Conservation (phyloP, 2,329 filamentous ascomycete species). For the Podosphaera xanthii region DNA sequence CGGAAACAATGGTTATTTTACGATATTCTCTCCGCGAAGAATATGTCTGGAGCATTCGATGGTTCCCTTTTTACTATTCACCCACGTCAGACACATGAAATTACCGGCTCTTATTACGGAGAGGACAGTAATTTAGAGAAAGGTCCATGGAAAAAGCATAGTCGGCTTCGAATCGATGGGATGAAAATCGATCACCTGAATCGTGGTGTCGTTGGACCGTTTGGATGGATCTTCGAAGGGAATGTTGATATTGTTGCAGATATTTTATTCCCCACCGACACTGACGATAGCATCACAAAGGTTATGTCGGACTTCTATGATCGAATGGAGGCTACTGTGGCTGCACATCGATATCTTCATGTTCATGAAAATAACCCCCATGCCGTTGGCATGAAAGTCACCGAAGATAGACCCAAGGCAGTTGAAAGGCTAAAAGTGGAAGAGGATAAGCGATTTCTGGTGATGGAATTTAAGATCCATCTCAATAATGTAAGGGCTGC, state of each 20-base stretch:
- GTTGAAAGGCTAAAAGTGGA: constrained; percentile 13
- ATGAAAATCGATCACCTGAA: constrained; percentile 93
- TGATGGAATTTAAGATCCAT: constrained; percentile 88
- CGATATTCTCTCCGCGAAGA: constrained; percentile 83
- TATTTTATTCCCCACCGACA: constrained; percentile 77
- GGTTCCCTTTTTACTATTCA: constrained; percentile 95
- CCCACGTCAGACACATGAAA: constrained; percentile 69
- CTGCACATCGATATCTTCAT: constrained; percentile 43
- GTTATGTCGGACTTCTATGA: constrained; percentile 97
- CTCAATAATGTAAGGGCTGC: constrained; percentile 85
- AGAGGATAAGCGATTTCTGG: constrained; percentile 55
- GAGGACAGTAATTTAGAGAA: constrained; percentile 36
- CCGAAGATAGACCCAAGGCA: constrained; percentile 9
- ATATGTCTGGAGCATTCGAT: constrained; percentile 89
- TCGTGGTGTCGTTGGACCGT: constrained; percentile 73
- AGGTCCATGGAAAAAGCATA: constrained; percentile 86
- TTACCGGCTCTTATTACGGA: constrained; percentile 37
- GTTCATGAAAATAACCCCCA: constrained; percentile 28
- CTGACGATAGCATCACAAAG: constrained; percentile 72
- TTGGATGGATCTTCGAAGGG: constrained; percentile 94
- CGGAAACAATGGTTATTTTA: constrained; percentile 96
- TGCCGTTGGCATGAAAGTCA: constrained; percentile 12
- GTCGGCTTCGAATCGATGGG: constrained; percentile 72
- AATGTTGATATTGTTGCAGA: constrained; percentile 94
- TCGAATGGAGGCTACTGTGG: constrained; percentile 78